Evolutionary conservation across 176 grass and related monocot genomes (phyloP).

Genomic region (Tuctoria greenei): DNA sequence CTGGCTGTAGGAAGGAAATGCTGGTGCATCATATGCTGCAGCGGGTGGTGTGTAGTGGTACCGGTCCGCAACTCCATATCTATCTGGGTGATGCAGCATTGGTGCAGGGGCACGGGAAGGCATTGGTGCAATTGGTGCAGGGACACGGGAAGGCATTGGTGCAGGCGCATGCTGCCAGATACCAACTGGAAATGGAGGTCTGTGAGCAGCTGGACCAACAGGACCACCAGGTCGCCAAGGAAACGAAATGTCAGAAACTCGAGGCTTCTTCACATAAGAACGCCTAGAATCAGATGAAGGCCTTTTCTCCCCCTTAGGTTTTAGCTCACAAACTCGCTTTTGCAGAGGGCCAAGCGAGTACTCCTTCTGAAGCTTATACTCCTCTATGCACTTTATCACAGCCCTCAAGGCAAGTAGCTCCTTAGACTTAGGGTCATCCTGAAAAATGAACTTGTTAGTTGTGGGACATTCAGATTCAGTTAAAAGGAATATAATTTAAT

Average conservation of each 20-base stretch:
- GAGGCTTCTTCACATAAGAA: conserved; percentile 46
- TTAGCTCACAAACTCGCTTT: conserved; percentile 59
- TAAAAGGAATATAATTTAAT: background rate
- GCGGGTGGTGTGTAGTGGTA: conserved; percentile 42
- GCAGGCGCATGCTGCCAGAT: conserved; percentile 49
- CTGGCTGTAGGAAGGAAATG: conserved; percentile 38
- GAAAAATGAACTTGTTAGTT: conserved; percentile 12
- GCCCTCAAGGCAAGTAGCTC: conserved; percentile 57
- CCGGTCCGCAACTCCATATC: conserved; percentile 29
- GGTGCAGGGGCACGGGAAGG: too few species aligned
- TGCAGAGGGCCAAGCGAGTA: conserved; percentile 73
- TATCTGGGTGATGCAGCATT: conserved; percentile 32
- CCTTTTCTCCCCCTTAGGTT: conserved; percentile 65
- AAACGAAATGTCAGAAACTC: conserved; percentile 26
- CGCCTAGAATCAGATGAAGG: conserved; percentile 32
- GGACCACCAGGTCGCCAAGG: conserved; percentile 34
- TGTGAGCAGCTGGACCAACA: conserved; percentile 39
- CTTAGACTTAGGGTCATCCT: conserved; percentile 54
- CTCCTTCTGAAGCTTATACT: conserved; percentile 79
- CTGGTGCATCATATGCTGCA: conserved; percentile 28
- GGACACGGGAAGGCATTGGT: conserved; percentile 34
- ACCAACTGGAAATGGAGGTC: conserved; percentile 32
- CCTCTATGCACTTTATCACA: conserved; percentile 64
- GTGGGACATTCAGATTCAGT: conserved; percentile 10
- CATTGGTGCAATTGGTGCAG: conserved; percentile 44